Evolutionary conservation across 2,329 filamentous ascomycete species (phyloP).

Genomic region (Cercospora canescens): DNA sequence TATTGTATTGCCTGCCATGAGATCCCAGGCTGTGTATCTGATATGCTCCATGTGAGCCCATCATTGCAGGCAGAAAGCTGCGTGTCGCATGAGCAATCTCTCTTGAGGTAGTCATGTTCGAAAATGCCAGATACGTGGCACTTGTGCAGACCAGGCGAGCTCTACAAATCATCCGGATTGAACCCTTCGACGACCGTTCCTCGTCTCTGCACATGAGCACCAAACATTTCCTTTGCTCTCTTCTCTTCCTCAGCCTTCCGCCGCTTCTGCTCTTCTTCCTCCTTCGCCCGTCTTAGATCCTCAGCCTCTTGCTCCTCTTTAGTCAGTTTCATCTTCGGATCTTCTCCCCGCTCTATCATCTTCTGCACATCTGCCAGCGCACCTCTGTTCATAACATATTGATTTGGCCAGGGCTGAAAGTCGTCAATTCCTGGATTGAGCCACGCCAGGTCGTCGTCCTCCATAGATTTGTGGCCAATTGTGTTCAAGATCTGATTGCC

Average conservation of each 20-base stretch:
- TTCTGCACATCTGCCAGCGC: conserved; percentile 63
- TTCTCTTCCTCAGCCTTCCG: conserved; percentile 29
- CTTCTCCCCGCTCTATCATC: conserved; percentile 62
- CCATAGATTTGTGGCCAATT: conserved; percentile 30
- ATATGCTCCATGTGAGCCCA: not conserved
- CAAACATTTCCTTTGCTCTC: conserved; percentile 21
- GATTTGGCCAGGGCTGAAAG: conserved; percentile 76
- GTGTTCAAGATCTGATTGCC: too few relatives aligned
- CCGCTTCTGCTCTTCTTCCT: conserved; percentile 42
- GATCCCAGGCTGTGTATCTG: not conserved
- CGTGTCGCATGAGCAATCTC: not conserved
- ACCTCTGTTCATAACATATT: conserved; percentile 68
- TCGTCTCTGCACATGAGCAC: conserved; percentile 15
- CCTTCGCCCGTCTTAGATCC: conserved; percentile 37
- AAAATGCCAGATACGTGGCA: not conserved
- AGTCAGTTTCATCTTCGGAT: conserved; percentile 52
- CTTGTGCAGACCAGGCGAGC: not conserved
- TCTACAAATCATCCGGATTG: conserved; percentile 36
- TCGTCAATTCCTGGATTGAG: conserved; percentile 44
- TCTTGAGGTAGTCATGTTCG: not conserved
- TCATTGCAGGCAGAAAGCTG: not conserved
- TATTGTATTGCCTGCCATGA: not conserved
- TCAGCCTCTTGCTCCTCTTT: conserved; percentile 44
- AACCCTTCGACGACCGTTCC: conserved; percentile 34
- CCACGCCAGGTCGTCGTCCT: conserved; percentile 39